Base-by-base conservation (phyloP, 2,329 filamentous ascomycete genomes). In the Sarocladium oryzae region DNA sequence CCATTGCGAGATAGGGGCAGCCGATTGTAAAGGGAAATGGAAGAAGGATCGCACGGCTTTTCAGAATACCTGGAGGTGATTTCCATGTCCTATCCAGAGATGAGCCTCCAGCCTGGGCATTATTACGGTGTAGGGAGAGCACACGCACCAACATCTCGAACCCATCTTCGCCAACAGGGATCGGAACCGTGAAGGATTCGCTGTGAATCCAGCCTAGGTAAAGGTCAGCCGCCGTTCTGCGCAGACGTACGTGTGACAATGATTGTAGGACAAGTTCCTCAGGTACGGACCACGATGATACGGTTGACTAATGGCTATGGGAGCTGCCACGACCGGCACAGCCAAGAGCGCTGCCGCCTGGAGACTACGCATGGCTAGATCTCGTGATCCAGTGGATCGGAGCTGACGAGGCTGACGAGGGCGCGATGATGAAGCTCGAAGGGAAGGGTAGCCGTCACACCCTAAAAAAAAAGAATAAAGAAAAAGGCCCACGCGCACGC, bases 41-140 rank as follows among this genome's bases (percentile, higher is more conserved):
- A 64, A 15, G 33, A 24, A 6, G 52, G 65, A 2, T 70, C 74
- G 57, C 77, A 79, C 23, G 70, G 64, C n/a, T 67, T 60, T 9
- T 64, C 62, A 9, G 74, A 72, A 52, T n/a, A 74, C 69, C 28
- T 70, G 60, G 33, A 79, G 62, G 54, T 76, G 43, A 79, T 58
- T 41, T 66, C 66, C 46, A 79, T 63, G 37, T 63, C 63, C 66
- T 70, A 37, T 11, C 8, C 4, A 32, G 33, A 21, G 2, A 32
- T 48, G 43, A 33, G 43, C 8, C 5, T 45, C 13, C 10, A 20
- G 21, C 8, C 4, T 26, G 26, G 21, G 10, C 13, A 43, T 7
- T 9, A 11, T 16, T 20, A 48, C 33, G 13, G 20, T 11, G 21
- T 9, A 43, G 21, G 6, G 9, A n/a, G 16, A n/a, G n/a, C 3